Percentiles rank a stretch among this genome's conserved stretches.
Evolutionary conservation across 2,329 filamentous ascomycete species (phyloP).

Genomic region (Talaromyces sp.): DNA sequence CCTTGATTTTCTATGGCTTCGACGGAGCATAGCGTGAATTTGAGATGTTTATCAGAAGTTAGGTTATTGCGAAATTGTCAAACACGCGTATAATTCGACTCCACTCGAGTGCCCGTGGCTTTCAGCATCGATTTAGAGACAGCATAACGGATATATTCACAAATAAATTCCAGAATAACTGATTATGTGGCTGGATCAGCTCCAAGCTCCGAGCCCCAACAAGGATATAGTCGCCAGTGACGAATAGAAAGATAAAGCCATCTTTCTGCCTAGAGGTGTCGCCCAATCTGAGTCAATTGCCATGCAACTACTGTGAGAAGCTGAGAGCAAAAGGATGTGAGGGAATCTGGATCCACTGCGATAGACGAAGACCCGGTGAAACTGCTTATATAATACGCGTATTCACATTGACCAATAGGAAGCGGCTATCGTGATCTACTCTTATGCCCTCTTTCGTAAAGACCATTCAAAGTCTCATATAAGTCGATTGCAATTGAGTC

Average conservation of each 20-base stretch:
- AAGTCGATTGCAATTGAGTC: background rate
- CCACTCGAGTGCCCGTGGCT: background rate
- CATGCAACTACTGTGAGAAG: background rate
- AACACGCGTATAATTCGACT: background rate
- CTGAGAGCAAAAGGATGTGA: background rate
- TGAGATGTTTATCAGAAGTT: background rate
- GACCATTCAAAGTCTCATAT: background rate
- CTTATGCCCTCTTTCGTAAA: background rate
- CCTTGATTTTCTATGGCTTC: constrained; percentile 12
- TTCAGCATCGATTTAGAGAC: too few relatives aligned
- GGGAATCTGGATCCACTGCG: background rate
- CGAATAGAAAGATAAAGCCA: background rate
- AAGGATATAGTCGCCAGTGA: background rate
- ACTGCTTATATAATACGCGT: constrained; percentile 7
- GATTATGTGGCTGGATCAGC: too few relatives aligned
- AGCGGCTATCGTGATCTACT: background rate
- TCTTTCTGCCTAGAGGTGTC: background rate
- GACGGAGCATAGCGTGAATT: constrained; percentile 3
- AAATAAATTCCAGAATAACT: background rate
- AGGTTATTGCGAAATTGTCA: background rate
- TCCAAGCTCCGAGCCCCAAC: too few relatives aligned
- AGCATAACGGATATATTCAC: background rate
- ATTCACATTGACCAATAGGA: background rate
- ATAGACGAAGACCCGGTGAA: background rate
- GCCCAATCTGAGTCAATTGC: background rate